Percentiles rank a stretch among this genome's conserved stretches.
Evolutionary conservation across 1,284 basidiomycete species (phyloP).

Genomic region (Lentinus polychrous): DNA sequence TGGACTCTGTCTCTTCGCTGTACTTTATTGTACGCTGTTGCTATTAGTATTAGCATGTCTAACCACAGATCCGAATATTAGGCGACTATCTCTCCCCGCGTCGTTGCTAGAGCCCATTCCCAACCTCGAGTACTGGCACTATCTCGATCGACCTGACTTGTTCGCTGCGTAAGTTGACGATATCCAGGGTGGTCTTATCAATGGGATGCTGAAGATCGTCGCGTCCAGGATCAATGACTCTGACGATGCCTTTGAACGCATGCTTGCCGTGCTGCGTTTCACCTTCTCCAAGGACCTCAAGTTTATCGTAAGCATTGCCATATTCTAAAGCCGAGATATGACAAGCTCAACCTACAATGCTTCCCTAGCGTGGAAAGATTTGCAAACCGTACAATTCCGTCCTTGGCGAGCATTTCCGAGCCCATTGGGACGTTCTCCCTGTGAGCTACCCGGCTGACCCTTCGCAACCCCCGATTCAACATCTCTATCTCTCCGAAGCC

Average conservation of each 20-base stretch:
- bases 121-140: slow-evolving; percentile 95
- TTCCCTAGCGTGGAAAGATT: slow-evolving; percentile 71
- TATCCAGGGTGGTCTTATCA: not conserved
- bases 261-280: slow-evolving; percentile 87
- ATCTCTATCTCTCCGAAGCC: slow-evolving; percentile 34
- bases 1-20: no score
- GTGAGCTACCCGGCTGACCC: slow-evolving; percentile 45
- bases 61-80: slow-evolving; percentile 22
- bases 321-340: not conserved
- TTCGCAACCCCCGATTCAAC: slow-evolving; percentile 38
- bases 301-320: slow-evolving; percentile 62
- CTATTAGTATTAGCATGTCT: no score
- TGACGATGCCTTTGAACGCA: slow-evolving; percentile 84
- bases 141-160: slow-evolving; percentile 88
- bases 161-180: slow-evolving; percentile 73
- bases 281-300: slow-evolving; percentile 94
- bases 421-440: slow-evolving; percentile 79
- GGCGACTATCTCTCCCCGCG: slow-evolving; percentile 85
- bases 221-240: slow-evolving; percentile 80
- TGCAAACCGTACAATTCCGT: slow-evolving; percentile 97
- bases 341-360: not conserved
- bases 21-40: no score
- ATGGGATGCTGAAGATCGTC: not conserved
- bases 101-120: slow-evolving; percentile 88
- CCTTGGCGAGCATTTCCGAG: slow-evolving; percentile 87